These are phyloP conservation scores for Pythium volutum DNA, from an alignment of 352 stramenopile genomes.

Conservation along the genomic window DNA sequence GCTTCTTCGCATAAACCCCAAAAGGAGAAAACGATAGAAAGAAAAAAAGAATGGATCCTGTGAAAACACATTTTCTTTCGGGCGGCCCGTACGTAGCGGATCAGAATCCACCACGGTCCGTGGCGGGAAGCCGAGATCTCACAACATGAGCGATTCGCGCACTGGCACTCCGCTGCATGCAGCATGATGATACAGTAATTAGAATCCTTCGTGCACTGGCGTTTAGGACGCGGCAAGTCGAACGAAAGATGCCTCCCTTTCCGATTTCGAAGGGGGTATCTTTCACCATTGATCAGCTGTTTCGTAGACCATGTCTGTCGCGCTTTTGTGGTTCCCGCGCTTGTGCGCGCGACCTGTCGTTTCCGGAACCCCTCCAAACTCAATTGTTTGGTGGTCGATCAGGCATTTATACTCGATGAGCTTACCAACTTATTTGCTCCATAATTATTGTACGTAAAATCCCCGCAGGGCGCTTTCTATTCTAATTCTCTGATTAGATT, in stretches of 20 bases:
- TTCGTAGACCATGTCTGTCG: background rate
- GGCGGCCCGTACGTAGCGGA: background rate
- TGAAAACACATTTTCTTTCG: background rate
- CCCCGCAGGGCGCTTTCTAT: background rate
- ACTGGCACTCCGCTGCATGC: too few relatives aligned
- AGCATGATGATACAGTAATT: too few relatives aligned
- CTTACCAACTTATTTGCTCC: conserved; percentile 10
- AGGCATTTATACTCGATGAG: background rate
- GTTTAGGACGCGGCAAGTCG: too few relatives aligned
- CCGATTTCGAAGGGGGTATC: background rate
- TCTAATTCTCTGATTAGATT: background rate
- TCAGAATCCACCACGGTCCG: background rate
- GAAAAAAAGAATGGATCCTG: conserved; percentile 10
- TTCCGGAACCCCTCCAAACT: background rate
- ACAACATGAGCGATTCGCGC: too few relatives aligned
- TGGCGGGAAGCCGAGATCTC: too few relatives aligned
- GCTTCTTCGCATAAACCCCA: background rate
- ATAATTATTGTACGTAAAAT: background rate
- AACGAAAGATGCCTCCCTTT: too few relatives aligned
- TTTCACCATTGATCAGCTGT: conserved; percentile 4
- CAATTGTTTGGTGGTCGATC: conserved; percentile 12
- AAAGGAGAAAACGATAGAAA: conserved; percentile 1
- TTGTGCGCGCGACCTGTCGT: background rate
- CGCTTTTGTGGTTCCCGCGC: conserved; percentile 12
- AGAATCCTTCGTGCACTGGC: too few relatives aligned